Conservation (phyloP, 345 rosid species). For the Syzygium jambos region DNA sequence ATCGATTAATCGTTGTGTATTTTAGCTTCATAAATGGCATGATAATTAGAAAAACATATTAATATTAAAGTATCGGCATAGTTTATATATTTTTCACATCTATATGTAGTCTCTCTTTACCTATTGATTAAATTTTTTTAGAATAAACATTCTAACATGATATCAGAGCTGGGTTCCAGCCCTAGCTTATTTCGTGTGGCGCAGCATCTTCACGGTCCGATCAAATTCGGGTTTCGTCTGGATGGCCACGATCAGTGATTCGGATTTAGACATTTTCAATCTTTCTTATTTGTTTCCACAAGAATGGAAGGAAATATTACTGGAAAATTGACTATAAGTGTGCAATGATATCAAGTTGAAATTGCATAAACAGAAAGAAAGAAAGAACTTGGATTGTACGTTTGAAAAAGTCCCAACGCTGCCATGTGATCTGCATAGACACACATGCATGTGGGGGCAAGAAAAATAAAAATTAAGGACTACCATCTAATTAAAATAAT, state of each 20-base stretch:
- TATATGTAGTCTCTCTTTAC: no score
- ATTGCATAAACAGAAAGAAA: neutral
- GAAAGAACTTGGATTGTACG: neutral
- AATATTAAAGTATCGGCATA: neutral
- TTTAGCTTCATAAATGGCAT: neutral
- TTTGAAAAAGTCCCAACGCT: neutral
- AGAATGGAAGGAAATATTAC: neutral
- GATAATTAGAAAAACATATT: neutral
- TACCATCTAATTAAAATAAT: neutral
- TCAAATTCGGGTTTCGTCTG: rapidly evolving
- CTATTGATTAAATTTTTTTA: no score
- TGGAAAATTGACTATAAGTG: neutral
- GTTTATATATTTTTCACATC: no score
- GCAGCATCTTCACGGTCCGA: rapidly evolving
- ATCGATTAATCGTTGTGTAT: neutral
- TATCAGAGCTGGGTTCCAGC: rapidly evolving
- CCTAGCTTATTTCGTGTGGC: rapidly evolving
- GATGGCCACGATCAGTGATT: neutral
- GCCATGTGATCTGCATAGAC: neutral
- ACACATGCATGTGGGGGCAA: neutral
- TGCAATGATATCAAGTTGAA: neutral
- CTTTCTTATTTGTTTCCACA: neutral
- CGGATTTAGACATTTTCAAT: no score
- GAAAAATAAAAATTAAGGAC: neutral
- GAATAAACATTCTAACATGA: rapidly evolving